These are phyloP conservation scores for Pythium sp. DNA, from an alignment of 352 stramenopile species.

Conservation along the genomic window DNA sequence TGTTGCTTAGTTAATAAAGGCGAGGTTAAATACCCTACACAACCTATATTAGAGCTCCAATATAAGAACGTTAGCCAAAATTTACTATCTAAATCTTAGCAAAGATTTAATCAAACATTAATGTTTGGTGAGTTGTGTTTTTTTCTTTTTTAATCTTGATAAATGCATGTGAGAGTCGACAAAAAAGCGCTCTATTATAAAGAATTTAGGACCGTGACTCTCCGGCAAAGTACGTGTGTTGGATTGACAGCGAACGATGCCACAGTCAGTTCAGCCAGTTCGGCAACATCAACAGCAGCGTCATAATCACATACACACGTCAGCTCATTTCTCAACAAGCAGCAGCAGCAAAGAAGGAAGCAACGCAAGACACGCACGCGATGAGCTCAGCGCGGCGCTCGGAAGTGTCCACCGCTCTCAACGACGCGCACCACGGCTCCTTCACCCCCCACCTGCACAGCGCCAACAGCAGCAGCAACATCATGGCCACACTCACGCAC, in stretches of 20 bases:
- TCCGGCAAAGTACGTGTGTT: background rate
- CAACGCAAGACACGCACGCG: background rate
- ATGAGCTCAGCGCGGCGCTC: slow-evolving; percentile 15
- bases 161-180: background rate
- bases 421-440: slow-evolving; percentile 10
- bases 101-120: too few relatives aligned
- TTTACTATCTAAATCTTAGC: too few relatives aligned
- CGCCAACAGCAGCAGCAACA: background rate
- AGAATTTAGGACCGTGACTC: background rate
- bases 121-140: background rate
- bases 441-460: slow-evolving; percentile 10
- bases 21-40: too few relatives aligned
- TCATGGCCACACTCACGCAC: background rate
- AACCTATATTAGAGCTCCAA: too few relatives aligned
- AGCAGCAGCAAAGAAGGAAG: background rate
- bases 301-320: slow-evolving; percentile 3
- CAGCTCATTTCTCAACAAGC: slow-evolving; percentile 1
- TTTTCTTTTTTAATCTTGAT: background rate
- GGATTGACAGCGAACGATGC: background rate
- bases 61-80: too few relatives aligned
- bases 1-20: background rate
- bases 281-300: background rate
- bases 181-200: background rate
- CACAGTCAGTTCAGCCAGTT: background rate
- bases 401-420: slow-evolving; percentile 17